These are phyloP conservation scores for Chloropicon primus DNA, from an alignment of 139 green algal genomes.

Conservation along the genomic window DNA sequence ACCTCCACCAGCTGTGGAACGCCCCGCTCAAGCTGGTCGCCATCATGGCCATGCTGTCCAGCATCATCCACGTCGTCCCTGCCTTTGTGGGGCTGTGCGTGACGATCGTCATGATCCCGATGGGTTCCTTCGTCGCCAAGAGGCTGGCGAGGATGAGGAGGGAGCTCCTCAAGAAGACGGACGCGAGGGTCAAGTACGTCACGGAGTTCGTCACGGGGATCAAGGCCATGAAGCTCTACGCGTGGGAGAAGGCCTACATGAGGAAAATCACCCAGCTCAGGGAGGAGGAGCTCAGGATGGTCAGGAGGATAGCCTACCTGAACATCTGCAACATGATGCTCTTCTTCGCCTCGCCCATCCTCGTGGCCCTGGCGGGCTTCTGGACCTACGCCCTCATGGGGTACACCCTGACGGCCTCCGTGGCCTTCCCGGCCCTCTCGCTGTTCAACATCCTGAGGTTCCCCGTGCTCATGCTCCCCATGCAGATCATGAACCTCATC, in stretches of 20 bases:
- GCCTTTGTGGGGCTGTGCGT: constrained; percentile 58
- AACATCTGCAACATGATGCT: constrained; percentile 25
- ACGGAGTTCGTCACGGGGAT: constrained; percentile 75
- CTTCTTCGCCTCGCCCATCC: constrained; percentile 46
- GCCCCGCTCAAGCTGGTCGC: constrained; percentile 60
- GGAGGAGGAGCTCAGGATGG: constrained; percentile 41
- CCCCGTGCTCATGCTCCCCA: constrained; percentile 79
- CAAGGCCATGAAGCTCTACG: constrained; percentile 88
- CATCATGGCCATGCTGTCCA: constrained; percentile 64
- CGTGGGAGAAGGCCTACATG: constrained; percentile 71
- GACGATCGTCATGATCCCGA: constrained; percentile 59
- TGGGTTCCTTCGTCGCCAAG: constrained; percentile 43
- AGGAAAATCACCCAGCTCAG: constrained; percentile 39
- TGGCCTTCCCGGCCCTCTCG: constrained; percentile 76
- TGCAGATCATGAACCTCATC: constrained; percentile 69
- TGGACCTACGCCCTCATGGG: constrained; percentile 50
- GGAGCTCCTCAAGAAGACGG: constrained; percentile 54
- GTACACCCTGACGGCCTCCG: constrained; percentile 41
- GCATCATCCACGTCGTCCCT: constrained; percentile 46
- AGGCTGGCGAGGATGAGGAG: constrained; percentile 33
- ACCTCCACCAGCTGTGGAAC: constrained; percentile 75
- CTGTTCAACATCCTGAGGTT: constrained; percentile 88
- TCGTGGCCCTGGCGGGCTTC: constrained; percentile 70
- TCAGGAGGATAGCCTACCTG: constrained; percentile 22
- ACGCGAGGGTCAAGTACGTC: constrained; percentile 59